Evolutionary conservation across 805 yeast genomes (phyloP).

Genomic region (Starmerella sp.): DNA sequence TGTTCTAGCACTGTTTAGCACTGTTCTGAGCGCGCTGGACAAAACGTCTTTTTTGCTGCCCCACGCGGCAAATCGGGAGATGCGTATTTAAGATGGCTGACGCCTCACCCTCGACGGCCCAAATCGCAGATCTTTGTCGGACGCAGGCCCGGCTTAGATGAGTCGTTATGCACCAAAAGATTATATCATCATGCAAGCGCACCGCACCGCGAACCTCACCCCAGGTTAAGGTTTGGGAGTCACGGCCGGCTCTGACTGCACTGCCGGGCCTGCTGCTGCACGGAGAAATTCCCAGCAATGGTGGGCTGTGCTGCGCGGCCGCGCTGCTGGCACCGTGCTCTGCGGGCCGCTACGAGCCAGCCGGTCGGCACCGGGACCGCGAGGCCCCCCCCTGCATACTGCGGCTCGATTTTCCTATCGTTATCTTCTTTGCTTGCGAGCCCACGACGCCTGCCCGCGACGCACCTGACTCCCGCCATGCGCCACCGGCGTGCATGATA

Average conservation of each 20-base stretch:
- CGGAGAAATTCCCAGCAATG: neutral
- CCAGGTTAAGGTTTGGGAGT: neutral
- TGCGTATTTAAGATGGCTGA: neutral
- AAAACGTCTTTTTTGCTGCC: neutral
- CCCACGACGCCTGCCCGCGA: neutral
- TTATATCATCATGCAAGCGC: slow-evolving; percentile 1
- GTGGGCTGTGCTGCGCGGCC: no score
- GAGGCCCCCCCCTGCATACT: no score
- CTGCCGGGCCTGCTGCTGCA: neutral
- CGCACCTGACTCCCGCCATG: neutral
- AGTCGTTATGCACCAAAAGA: neutral
- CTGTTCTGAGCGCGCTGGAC: neutral
- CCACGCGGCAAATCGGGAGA: neutral
- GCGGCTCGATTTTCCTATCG: neutral
- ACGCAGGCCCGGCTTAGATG: slow-evolving; percentile 3
- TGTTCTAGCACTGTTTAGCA: neutral
- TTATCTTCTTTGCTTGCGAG: neutral
- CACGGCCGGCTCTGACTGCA: neutral
- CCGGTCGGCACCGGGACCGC: no score
- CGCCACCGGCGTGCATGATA: slow-evolving; percentile 3
- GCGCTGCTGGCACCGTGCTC: neutral
- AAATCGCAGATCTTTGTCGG: slow-evolving; percentile 1
- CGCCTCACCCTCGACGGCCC: neutral
- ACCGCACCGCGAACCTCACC: neutral
- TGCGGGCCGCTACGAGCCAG: no score